A percentile compares a stretch with the other conserved stretches of the same genome.
phyloP scores from a whole-genome alignment of 306 rosid species.

The Quercus parvula region DNA sequence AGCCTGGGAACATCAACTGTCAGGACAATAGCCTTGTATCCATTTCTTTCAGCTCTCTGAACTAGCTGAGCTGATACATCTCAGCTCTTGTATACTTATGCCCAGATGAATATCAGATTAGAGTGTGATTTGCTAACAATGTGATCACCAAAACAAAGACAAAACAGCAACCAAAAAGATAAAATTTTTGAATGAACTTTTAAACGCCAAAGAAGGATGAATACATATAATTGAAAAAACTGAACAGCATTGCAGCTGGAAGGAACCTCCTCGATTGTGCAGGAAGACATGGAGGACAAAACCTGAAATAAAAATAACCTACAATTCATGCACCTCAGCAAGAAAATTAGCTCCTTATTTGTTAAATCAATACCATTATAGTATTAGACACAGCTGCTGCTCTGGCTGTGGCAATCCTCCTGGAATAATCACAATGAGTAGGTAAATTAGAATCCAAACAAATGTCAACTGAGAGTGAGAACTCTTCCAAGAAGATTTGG shows the following conservation, averaged over 20 bases:
- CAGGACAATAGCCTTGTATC: constrained; percentile 58
- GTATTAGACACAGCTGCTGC: constrained; percentile 59
- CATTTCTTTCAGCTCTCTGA: constrained; percentile 52
- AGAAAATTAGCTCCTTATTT: not conserved
- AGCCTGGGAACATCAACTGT: constrained; percentile 53
- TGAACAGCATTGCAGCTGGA: constrained; percentile 61
- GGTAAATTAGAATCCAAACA: not conserved
- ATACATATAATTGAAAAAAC: constrained; percentile 68
- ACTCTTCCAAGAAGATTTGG: not conserved
- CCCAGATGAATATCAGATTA: not conserved
- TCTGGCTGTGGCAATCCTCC: constrained; percentile 68
- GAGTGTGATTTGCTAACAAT: not conserved
- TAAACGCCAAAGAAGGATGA: not conserved
- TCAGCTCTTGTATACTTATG: constrained; percentile 48
- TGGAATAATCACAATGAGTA: constrained; percentile 8
- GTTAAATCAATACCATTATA: constrained; percentile 45
- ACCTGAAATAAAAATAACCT: constrained; percentile 24
- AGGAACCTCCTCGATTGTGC: constrained; percentile 63
- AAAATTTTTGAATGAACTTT: not conserved
- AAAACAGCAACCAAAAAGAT: not conserved
- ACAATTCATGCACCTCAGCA: not conserved
- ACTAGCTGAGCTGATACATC: constrained; percentile 44
- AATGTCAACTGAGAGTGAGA: not conserved
- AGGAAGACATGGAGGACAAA: constrained; percentile 38
- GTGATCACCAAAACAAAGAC: not conserved